Conservation (phyloP, 2,329 filamentous ascomycete genomes). For the Colletotrichum cuscutae region DNA sequence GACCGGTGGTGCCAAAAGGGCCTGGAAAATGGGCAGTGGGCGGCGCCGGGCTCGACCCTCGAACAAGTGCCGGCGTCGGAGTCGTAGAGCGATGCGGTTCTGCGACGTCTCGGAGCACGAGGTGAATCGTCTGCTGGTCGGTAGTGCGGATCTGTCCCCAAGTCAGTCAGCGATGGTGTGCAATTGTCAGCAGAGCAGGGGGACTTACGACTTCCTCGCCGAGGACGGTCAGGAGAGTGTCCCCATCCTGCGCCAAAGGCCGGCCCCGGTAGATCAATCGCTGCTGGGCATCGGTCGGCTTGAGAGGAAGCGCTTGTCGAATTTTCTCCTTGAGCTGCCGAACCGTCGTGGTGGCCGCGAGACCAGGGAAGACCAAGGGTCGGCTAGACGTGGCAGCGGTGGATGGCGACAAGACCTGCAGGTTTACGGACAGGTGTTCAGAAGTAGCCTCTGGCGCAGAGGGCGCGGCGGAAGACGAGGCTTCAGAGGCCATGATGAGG, state of each 20-base stretch:
- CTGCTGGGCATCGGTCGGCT: slow-evolving; percentile 64
- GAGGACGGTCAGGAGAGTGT: slow-evolving; percentile 67
- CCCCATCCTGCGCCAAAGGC: slow-evolving; percentile 62
- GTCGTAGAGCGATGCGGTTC: slow-evolving; percentile 41
- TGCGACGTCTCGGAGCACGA: slow-evolving; percentile 57
- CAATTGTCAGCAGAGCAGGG: slow-evolving; percentile 11
- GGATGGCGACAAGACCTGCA: slow-evolving; percentile 70
- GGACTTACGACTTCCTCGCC: slow-evolving; percentile 62
- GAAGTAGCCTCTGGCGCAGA: slow-evolving; percentile 39
- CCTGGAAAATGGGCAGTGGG: slow-evolving; percentile 25
- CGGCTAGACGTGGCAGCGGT: slow-evolving; percentile 56
- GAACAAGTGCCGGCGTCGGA: slow-evolving; percentile 38
- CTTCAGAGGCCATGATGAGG: slow-evolving; percentile 52
- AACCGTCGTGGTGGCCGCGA: slow-evolving; percentile 63
- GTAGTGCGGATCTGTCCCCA: slow-evolving; percentile 27
- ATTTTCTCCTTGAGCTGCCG: slow-evolving; percentile 69
- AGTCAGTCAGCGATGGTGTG: slow-evolving; percentile 30
- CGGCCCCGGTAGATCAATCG: slow-evolving; percentile 71
- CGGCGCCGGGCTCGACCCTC: slow-evolving; percentile 39
- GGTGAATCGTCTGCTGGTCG: slow-evolving; percentile 62
- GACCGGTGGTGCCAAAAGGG: slow-evolving; percentile 38
- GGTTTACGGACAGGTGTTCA: slow-evolving; percentile 57
- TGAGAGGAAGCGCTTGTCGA: slow-evolving; percentile 59
- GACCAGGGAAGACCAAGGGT: slow-evolving; percentile 59
- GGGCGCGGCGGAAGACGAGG: slow-evolving; percentile 40